Evolutionary conservation across 116 monocot species (phyloP), one percentile per base, ranked within the genome.

Genomic region (Thalassia testudinum): DNA sequence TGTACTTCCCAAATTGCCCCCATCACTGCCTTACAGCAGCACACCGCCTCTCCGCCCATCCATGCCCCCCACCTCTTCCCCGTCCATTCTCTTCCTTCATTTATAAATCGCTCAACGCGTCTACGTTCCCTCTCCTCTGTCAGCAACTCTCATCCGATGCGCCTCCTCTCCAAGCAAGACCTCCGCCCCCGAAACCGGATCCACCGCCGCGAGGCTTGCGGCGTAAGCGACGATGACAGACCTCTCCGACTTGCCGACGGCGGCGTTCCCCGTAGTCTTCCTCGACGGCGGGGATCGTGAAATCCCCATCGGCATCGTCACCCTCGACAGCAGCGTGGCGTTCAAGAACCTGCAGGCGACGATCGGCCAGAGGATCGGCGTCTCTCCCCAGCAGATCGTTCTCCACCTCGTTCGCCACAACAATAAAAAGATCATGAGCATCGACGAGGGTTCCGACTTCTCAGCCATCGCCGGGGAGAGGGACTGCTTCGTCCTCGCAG

Each of bases 351-450:
- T 86, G 54, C 77, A 72, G 59, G 34, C 72, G 14, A 18, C 54
- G 11, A 54, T 80, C 45, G 22, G 67, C 27, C 63, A 72, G 37
- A 57, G 23, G 56, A 74, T 86, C 57, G 86, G 86, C 5, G 59
- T 69, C 43, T 37, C 74, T 16, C 77, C 74, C 26, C 49, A 74
- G 27, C 80, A 86, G 77, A 80, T 86, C 68, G 59, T 68, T 14
- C 26, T 62, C 20, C 75, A 71, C 0, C 81, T 86, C 16, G 65
- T 66, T 23, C 80, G 74, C 14, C 40, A 14, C 40, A 14, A 14
- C 40, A 14, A 48, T 56, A 53, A 54, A 14, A 55, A 69, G 18
- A 72, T 43, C 38, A 53, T 62, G 16, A 62, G 72, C 22, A 78
- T 84, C 62, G 70, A 79, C 56, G 79, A 73, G 54, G 43, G 58